These are phyloP conservation scores for Leptographium galeiforme DNA, from an alignment of 2,329 filamentous ascomycete genomes.

Conservation along the genomic window DNA sequence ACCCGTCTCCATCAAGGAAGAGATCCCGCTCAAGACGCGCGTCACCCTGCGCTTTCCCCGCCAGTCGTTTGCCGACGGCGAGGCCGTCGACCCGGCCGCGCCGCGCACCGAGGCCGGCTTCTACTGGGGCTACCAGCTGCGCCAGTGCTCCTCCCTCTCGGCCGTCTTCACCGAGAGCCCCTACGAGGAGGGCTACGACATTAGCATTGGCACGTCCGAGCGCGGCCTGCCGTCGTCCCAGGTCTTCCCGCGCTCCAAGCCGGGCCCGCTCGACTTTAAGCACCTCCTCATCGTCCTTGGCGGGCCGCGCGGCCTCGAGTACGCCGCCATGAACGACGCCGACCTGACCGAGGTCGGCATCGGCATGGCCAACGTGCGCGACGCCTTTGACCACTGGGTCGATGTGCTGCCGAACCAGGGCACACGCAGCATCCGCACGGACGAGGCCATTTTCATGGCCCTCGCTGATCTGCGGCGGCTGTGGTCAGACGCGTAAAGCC, in stretches of 20 bases:
- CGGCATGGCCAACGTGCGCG: slow-evolving; percentile 46
- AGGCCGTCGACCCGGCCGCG: slow-evolving; percentile 51
- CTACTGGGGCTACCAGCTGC: slow-evolving; percentile 73
- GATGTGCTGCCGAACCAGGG: slow-evolving; percentile 71
- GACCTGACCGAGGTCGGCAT: slow-evolving; percentile 48
- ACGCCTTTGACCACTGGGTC: slow-evolving; percentile 74
- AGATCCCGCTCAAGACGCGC: slow-evolving; percentile 56
- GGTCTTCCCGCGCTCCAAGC: slow-evolving; percentile 29
- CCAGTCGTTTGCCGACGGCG: slow-evolving; percentile 29
- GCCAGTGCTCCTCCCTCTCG: slow-evolving; percentile 53
- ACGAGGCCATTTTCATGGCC: slow-evolving; percentile 70
- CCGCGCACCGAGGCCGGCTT: slow-evolving; percentile 67
- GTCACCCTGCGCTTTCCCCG: slow-evolving; percentile 57
- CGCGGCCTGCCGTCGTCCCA: slow-evolving; percentile 43
- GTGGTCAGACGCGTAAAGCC: slow-evolving; percentile 27
- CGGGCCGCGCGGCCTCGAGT: slow-evolving; percentile 67
- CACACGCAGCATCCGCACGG: slow-evolving; percentile 68
- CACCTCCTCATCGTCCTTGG: slow-evolving; percentile 72
- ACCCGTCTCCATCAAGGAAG: slow-evolving; percentile 40
- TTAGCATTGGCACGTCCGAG: slow-evolving; percentile 75
- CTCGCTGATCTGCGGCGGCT: slow-evolving; percentile 52
- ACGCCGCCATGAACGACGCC: slow-evolving; percentile 50
- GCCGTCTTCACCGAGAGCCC: slow-evolving; percentile 64
- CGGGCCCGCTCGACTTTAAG: slow-evolving; percentile 34
- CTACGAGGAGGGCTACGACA: slow-evolving; percentile 66